Evolutionary conservation across 495 filamentous ascomycete genomes (phyloP).

Genomic region (Penicillium coffeae): DNA sequence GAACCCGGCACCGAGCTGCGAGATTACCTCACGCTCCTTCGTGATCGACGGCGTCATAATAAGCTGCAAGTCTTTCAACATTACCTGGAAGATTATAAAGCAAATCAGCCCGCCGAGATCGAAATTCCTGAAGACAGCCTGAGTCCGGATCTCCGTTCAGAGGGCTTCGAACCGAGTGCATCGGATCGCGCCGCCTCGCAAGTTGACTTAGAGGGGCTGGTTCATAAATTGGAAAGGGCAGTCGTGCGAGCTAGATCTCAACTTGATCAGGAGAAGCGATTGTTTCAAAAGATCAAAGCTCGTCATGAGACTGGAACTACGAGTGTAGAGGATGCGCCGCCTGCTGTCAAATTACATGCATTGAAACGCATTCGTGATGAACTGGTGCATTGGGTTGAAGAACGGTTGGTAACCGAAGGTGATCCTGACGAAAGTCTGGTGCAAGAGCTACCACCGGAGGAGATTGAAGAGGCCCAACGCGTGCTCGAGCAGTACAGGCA

Average conservation of each 20-base stretch:
- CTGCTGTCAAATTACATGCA: constrained; percentile 41
- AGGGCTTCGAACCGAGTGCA: constrained; percentile 18
- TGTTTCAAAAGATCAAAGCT: constrained; percentile 55
- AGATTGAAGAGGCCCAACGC: constrained; percentile 34
- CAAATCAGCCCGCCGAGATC: constrained; percentile 41
- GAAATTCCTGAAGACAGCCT: constrained; percentile 43
- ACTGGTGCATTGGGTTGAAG: constrained; percentile 70
- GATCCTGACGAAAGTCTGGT: constrained; percentile 35
- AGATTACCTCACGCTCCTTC: constrained; percentile 52
- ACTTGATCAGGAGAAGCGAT: constrained; percentile 57
- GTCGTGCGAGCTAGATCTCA: constrained; percentile 60
- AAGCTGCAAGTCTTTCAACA: constrained; percentile 53
- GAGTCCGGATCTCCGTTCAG: constrained; percentile 35
- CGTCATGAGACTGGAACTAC: constrained; percentile 21
- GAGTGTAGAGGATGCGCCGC: constrained; percentile 3
- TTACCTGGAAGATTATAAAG: constrained; percentile 35
- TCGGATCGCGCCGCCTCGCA: constrained; percentile 1
- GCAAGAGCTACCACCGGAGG: constrained; percentile 31
- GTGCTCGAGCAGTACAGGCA: constrained; percentile 38
- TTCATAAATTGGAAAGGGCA: constrained; percentile 60
- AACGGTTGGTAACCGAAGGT: constrained; percentile 56
- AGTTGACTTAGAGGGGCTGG: constrained; percentile 44
- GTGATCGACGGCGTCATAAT: constrained; percentile 51
- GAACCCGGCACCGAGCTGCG: constrained; percentile 36
- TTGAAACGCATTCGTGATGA: constrained; percentile 56